Evolutionary conservation across 495 filamentous ascomycete species (phyloP).

Genomic region (Neurospora sp.): DNA sequence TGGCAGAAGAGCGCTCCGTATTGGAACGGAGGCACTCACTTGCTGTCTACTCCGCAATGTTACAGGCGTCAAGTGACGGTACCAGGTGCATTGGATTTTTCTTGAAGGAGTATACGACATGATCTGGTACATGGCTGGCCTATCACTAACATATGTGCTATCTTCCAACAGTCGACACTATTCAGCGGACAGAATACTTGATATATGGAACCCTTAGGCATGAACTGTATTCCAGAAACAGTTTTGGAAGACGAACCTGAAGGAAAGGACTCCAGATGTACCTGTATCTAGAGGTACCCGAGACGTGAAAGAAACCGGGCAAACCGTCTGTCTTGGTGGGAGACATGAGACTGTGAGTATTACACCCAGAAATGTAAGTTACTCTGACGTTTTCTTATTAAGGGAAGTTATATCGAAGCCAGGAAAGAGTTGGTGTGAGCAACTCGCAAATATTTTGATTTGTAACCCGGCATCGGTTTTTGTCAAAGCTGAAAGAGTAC

Average conservation of each 20-base stretch:
- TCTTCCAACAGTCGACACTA: neutral
- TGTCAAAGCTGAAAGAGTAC: neutral
- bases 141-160: neutral
- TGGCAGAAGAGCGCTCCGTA: neutral
- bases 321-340: neutral
- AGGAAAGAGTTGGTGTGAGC: neutral
- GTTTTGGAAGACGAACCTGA: neutral
- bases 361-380: neutral
- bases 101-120: neutral
- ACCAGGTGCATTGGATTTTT: accelerated
- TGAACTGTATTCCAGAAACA: neutral
- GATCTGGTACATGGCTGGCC: neutral
- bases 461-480: neutral
- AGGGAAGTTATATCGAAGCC: neutral
- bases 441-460: neutral
- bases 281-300: neutral
- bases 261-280: neutral
- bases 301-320: neutral
- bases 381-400: neutral
- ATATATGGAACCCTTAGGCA: neutral
- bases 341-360: too few relatives aligned
- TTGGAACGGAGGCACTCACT: neutral
- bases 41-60: neutral
- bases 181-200: neutral
- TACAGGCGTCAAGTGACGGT: neutral